Conservation (phyloP, 768 basidiomycete species). For the Pleurotus citrinopileatus region DNA sequence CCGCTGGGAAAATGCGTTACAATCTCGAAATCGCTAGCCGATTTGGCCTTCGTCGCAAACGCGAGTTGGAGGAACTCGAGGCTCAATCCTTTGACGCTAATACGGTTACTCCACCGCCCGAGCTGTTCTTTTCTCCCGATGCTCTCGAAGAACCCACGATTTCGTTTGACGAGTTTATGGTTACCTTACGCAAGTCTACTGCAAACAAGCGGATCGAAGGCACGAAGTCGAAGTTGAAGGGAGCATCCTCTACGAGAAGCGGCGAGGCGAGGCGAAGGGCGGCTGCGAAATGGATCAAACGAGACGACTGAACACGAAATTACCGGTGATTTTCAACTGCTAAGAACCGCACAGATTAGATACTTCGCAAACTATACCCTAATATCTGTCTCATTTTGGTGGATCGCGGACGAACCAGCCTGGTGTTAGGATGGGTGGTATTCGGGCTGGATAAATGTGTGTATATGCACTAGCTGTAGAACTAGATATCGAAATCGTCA, state of each 20-base stretch:
- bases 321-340: not conserved
- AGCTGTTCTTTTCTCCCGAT: not conserved
- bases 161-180: not conserved
- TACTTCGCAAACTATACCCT: not conserved
- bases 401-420: not conserved
- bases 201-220: not conserved
- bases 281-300: not conserved
- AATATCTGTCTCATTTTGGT: not conserved
- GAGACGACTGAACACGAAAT: not conserved
- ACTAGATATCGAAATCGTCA: slow-evolving; percentile 60
- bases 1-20: not conserved
- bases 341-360: not conserved
- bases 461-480: not conserved
- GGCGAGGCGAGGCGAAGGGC: not conserved
- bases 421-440: not conserved
- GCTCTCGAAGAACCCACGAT: not conserved
- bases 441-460: not conserved
- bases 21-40: not conserved
- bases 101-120: not conserved
- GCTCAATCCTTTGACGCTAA: not conserved
- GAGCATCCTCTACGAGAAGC: not conserved
- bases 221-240: not conserved
- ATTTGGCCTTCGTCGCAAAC: not conserved
- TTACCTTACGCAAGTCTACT: not conserved
- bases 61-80: not conserved